phyloP scores from a whole-genome alignment of 768 basidiomycete genomes.

The Clathrus columnatus region DNA sequence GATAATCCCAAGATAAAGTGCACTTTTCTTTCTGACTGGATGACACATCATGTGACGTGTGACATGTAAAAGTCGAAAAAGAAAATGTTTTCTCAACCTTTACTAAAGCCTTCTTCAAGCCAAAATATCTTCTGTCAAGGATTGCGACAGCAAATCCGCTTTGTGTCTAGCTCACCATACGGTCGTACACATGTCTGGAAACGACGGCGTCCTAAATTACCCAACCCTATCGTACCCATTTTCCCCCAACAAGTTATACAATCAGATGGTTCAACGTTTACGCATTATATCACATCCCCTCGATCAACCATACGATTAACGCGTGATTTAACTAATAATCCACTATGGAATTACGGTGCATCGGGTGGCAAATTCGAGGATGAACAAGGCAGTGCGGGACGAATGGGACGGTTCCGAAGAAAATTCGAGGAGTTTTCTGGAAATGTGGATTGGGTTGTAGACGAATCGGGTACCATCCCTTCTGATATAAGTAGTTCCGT shows the following conservation, averaged over 20 bases:
- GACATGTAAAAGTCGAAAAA: too few relatives aligned
- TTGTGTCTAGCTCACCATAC: slow-evolving; percentile 67
- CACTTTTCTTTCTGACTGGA: too few relatives aligned
- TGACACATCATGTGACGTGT: too few relatives aligned
- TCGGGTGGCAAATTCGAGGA: slow-evolving; percentile 52
- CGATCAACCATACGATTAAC: slow-evolving; percentile 67
- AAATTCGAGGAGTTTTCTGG: slow-evolving; percentile 44
- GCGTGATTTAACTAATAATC: slow-evolving; percentile 83
- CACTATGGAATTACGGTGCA: slow-evolving; percentile 70
- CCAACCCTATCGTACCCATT: slow-evolving; percentile 77
- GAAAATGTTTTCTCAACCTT: background rate
- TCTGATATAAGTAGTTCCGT: background rate
- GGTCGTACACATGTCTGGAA: slow-evolving; percentile 80
- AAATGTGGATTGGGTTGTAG: slow-evolving; percentile 23
- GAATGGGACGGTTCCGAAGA: slow-evolving; percentile 73
- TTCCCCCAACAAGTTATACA: slow-evolving; percentile 81
- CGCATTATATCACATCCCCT: slow-evolving; percentile 84
- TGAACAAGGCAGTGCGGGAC: slow-evolving; percentile 62
- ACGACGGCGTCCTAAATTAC: slow-evolving; percentile 55
- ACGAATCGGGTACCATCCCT: slow-evolving; percentile 4
- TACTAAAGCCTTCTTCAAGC: background rate
- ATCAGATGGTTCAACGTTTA: slow-evolving; percentile 83
- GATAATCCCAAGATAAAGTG: too few relatives aligned
- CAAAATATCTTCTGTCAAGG: background rate
- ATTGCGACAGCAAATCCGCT: slow-evolving; percentile 23